Percentiles rank a stretch among this genome's conserved stretches.
Evolutionary conservation across 1,284 basidiomycete genomes (phyloP).

Genomic region (Cystobasidium slooffiae): DNA sequence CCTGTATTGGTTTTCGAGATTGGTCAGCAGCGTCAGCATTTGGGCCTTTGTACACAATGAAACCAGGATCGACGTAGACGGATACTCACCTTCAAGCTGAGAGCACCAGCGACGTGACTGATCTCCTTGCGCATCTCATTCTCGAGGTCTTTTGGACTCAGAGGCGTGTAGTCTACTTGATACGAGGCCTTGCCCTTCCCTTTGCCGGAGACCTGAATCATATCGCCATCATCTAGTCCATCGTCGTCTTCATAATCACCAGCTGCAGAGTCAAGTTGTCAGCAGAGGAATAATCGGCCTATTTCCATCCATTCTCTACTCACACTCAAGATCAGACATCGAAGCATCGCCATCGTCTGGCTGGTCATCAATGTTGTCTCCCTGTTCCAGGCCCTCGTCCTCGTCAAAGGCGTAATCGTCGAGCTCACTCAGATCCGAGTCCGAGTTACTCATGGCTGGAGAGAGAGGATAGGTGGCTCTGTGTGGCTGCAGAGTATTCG

Average conservation of each 20-base stretch:
- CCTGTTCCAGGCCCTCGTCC: constrained; percentile 64
- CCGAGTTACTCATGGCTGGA: constrained; percentile 7
- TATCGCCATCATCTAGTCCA: constrained; percentile 28
- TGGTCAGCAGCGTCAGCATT: constrained; percentile 2
- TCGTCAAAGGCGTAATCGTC: constrained; percentile 56
- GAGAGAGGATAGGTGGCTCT: not conserved
- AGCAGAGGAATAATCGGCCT: not conserved
- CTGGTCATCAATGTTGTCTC: constrained; percentile 47
- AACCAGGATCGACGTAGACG: not conserved
- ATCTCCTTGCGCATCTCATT: constrained; percentile 75
- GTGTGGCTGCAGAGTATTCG: not conserved
- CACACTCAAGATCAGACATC: constrained; percentile 26
- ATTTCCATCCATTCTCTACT: not conserved
- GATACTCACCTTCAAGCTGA: constrained; percentile 75
- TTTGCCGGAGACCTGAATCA: constrained; percentile 43
- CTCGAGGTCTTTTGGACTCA: constrained; percentile 63
- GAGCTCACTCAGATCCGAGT: constrained; percentile 41
- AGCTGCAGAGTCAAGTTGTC: not conserved
- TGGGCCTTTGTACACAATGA: not conserved
- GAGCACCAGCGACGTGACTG: constrained; percentile 80
- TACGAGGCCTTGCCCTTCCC: constrained; percentile 70
- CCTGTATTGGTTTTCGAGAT: constrained; percentile 53
- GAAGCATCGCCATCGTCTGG: constrained; percentile 21
- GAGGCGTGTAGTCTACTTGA: constrained; percentile 60
- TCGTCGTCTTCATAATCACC: constrained; percentile 25